Base-by-base conservation (phyloP, 305 asterid species). In the Solanum hybrid region DNA sequence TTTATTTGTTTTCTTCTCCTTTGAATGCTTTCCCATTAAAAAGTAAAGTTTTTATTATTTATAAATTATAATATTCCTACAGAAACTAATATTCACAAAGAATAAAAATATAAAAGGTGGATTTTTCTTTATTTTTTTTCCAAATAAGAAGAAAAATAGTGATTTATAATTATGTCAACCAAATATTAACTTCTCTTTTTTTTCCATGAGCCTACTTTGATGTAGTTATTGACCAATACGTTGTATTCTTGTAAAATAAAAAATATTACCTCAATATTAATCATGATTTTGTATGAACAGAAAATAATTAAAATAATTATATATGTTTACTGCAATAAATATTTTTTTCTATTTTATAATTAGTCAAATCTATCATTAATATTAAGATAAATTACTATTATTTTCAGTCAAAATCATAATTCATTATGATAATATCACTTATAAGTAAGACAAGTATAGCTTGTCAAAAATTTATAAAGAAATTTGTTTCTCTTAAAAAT, bases 221-320 rank as follows among this genome's bases (percentile, higher is more conserved):
- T 39, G 17, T 26, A 82, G 70, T 82, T 82, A n/a, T 82, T 82
- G 26, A 39, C 26, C 26, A 82, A 20, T 39, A 87, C 38, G 32
- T 90, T 91, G 4, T 88, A 84, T 36, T 84, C 65, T 78, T 37
- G 94, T 89, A 91, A 57, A 57, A 57, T 57, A 61, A 61, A 61
- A 61, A 20, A 91, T 24, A 80, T 24, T 80, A 29, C 33, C 61
- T 36, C 13, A 95, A 94, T 94, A 95, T 92, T 94, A 89, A 89
- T 78, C 37, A 39, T 81, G 26, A 61, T 33, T 81, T 39, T 82
- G 37, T 82, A 82, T 38, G 72, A 22, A 8, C 1, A 39, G 0
- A 14, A 32, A 24, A 39, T 38, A 39, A 81, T 39, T 81, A 37
- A 38, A 80, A 14, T 24, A 78, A 20, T 6, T 20, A 79, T 34